Evolutionary conservation across 192 early-diverging fungal species (phyloP), one percentile per base, ranked within the genome.

Genomic region (Backusella circina): DNA sequence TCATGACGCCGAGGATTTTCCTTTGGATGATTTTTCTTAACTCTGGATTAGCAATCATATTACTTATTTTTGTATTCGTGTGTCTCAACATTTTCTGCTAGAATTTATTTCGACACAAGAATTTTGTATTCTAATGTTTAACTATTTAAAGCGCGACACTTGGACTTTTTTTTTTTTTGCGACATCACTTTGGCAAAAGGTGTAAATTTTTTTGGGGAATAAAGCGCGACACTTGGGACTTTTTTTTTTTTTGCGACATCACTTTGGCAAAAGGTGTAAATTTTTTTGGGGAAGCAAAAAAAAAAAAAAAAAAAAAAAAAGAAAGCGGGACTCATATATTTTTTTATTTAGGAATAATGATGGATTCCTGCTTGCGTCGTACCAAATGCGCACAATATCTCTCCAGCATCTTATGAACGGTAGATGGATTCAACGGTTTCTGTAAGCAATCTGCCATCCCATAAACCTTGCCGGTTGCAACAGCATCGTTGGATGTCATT

Each of bases 401-500:
- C 13, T 61, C 26, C 7, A 61, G 12, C 54, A 61, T 12, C 8
- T 61, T 28, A 28, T 3, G 26, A 61, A 61, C 23, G 2, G 23
- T 61, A 12, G 23, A 61, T 26, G 1, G 54, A 12, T 61, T 3
- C 54, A 61, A 28, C 3, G 54, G 54, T 61, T 61, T 61, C 26
- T 61, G 76, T n/a, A 92, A 79, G 26, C 91, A 83, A 69, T 91
- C 91, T 41, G 89, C 91, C 91, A 93, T 93, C 10, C 91, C 91
- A 74, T 83, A 84, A 15, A 81, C 82, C 30, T 88, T 74, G 39
- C 89, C 92, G 1, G 73, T 84, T 47, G 92, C 91, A 37, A 81
- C 82, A 18, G 80, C 80, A 1, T 88, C 88, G 69, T 91, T 92
- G 0, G 86, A 85, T 15, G 92, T 92, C 91, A 93, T 92, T 13